A percentile compares a stretch with the other conserved stretches of the same genome.
phyloP scores from a whole-genome alignment of 169 alveolate genomes.

The Amoebophrya sp. region DNA sequence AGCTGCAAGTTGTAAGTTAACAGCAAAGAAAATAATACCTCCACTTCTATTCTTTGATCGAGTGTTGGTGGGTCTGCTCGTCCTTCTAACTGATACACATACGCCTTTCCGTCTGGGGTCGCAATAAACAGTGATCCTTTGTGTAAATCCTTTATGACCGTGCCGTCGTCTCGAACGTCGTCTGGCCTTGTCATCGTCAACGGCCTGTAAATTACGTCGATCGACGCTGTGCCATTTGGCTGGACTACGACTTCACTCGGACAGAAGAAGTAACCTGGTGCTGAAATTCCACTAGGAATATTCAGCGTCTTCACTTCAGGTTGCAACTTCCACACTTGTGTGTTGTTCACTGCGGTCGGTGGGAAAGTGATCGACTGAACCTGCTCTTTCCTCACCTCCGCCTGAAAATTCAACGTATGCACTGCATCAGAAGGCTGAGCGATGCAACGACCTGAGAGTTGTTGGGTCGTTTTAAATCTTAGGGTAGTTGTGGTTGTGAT shows the following conservation, averaged over 20 bases:
- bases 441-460: neutral
- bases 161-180: constrained; percentile 10
- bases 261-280: constrained; percentile 23
- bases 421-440: neutral
- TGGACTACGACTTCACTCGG: constrained; percentile 45
- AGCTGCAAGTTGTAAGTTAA: too few relatives aligned
- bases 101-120: constrained; percentile 39
- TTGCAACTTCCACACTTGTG: neutral
- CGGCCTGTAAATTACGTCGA: constrained; percentile 48
- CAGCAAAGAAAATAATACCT: too few relatives aligned
- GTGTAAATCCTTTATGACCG: constrained; percentile 7
- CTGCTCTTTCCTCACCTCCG: neutral
- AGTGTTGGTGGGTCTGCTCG: neutral
- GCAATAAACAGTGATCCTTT: constrained; percentile 29
- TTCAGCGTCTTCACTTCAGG: constrained; percentile 27
- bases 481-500: too few relatives aligned
- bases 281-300: neutral
- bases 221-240: constrained; percentile 40
- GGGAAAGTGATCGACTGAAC: constrained; percentile 29
- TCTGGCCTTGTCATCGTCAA: constrained; percentile 47
- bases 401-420: neutral
- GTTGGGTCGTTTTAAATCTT: too few relatives aligned
- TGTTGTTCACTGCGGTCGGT: constrained; percentile 28
- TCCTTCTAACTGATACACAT: constrained; percentile 28
- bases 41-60: neutral